Evolutionary conservation across 768 basidiomycete genomes (phyloP).

Genomic region (Crucibulum laeve): DNA sequence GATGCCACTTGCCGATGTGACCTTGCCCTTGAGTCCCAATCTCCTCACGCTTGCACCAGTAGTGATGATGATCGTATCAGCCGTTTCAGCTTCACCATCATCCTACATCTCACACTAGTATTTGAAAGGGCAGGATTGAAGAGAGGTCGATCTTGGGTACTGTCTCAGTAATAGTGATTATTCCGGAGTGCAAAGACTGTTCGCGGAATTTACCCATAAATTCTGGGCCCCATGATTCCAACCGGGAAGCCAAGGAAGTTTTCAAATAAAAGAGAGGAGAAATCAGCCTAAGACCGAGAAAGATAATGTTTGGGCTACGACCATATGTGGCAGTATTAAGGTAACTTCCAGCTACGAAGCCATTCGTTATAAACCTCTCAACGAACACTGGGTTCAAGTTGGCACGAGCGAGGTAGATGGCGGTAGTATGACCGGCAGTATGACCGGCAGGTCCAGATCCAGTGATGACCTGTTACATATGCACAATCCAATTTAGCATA

Average conservation of each 20-base stretch:
- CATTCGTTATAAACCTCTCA: constrained; percentile 99
- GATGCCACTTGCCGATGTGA: constrained; percentile 99
- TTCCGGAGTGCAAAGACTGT: constrained; percentile 92
- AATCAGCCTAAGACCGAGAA: too few relatives aligned
- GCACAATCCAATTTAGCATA: not conserved
- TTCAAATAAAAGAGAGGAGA: constrained; percentile 42
- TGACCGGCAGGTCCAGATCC: constrained; percentile 95
- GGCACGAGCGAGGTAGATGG: constrained; percentile 96
- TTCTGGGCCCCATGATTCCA: constrained; percentile 91
- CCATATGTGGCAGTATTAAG: constrained; percentile 97
- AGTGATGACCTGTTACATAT: constrained; percentile 67
- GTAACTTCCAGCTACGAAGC: constrained; percentile 96
- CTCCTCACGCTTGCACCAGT: constrained; percentile 97
- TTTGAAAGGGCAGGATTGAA: constrained; percentile 85
- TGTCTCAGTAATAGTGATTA: constrained; percentile 93
- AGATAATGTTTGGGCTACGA: constrained; percentile 33
- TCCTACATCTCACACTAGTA: constrained; percentile 96
- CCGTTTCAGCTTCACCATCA: constrained; percentile 79
- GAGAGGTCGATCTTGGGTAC: constrained; percentile 94
- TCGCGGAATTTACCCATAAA: constrained; percentile 99
- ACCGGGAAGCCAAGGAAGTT: constrained; percentile 97
- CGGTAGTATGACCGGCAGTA: too few relatives aligned
- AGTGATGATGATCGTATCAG: constrained; percentile 92
- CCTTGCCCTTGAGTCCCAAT: constrained; percentile 82
- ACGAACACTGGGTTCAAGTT: constrained; percentile 92